Conservation (phyloP, 2,329 filamentous ascomycete species). For the Aspergillus calidoustus region DNA sequence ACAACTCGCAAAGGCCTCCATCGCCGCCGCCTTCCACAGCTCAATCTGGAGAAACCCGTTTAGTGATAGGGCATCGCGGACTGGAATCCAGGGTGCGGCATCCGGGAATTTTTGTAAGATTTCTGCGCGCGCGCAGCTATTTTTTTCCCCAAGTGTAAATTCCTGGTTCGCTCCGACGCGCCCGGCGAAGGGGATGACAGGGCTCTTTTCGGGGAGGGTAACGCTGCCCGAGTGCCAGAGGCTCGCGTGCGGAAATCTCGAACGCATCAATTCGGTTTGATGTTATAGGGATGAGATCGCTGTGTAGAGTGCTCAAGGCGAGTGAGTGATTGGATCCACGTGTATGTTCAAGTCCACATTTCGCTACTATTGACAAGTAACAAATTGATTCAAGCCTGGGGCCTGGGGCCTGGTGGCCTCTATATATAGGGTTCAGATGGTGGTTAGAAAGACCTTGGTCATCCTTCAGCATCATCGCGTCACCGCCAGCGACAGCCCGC, state of each 20-base stretch:
- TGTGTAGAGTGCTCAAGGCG: no score
- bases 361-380: not conserved
- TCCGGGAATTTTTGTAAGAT: constrained; percentile 39
- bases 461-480: constrained; percentile 1
- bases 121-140: constrained; percentile 32
- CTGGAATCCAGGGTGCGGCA: constrained; percentile 40
- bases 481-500: constrained; percentile 13
- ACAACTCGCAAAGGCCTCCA: constrained; percentile 37
- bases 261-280: not conserved
- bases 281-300: no score
- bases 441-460: not conserved
- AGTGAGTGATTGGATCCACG: no score
- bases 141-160: constrained; percentile 19
- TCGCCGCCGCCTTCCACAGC: constrained; percentile 47
- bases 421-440: not conserved
- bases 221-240: not conserved
- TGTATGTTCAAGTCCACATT: no score
- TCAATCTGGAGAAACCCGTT: constrained; percentile 38
- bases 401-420: not conserved
- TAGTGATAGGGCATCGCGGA: constrained; percentile 41
- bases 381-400: not conserved
- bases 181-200: constrained; percentile 12
- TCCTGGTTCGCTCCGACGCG: constrained; percentile 20
- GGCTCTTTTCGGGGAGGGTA: not conserved
- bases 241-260: not conserved